A percentile compares a stretch with the other conserved stretches of the same genome.
phyloP scores from a whole-genome alignment of 805 yeast genomes.

The Metschnikowia koreensis region DNA sequence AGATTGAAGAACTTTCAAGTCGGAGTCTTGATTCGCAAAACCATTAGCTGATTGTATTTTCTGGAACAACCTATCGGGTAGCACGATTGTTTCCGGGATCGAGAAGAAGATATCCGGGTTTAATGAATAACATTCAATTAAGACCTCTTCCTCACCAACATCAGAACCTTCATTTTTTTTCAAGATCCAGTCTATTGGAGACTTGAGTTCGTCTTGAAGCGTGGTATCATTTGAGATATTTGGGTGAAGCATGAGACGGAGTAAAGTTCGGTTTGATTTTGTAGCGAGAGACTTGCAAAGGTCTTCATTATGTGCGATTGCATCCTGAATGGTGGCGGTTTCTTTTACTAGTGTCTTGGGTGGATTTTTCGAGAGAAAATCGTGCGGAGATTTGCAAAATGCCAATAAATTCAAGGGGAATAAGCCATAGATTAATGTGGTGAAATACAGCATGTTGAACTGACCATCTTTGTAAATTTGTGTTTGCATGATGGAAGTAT shows the following conservation, averaged over 20 bases:
- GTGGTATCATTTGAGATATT: conserved; percentile 33
- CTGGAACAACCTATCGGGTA: conserved; percentile 6
- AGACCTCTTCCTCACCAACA: conserved; percentile 20
- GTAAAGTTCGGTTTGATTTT: not conserved
- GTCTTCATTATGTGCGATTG: not conserved
- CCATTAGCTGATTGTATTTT: conserved; percentile 6
- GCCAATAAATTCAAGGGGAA: conserved; percentile 50
- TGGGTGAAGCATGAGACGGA: conserved; percentile 48
- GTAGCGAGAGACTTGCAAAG: not conserved
- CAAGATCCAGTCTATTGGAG: conserved; percentile 24
- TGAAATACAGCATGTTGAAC: conserved; percentile 34
- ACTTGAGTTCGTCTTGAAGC: conserved; percentile 21
- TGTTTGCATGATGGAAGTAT: conserved; percentile 6
- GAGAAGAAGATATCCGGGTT: conserved; percentile 20
- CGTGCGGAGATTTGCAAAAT: conserved; percentile 43
- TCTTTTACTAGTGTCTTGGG: conserved; percentile 14
- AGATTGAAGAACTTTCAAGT: not conserved
- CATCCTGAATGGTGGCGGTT: conserved; percentile 13
- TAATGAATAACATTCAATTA: conserved; percentile 19
- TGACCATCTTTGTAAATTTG: conserved; percentile 21
- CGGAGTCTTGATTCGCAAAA: not conserved
- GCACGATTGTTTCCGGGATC: conserved; percentile 14
- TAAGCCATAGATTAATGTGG: conserved; percentile 54
- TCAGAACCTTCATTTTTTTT: conserved; percentile 10
- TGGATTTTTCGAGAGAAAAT: conserved; percentile 26